Evolutionary conservation across 345 rosid species (phyloP), one percentile per base, ranked within the genome.

Genomic region (Fremontodendron californicum): DNA sequence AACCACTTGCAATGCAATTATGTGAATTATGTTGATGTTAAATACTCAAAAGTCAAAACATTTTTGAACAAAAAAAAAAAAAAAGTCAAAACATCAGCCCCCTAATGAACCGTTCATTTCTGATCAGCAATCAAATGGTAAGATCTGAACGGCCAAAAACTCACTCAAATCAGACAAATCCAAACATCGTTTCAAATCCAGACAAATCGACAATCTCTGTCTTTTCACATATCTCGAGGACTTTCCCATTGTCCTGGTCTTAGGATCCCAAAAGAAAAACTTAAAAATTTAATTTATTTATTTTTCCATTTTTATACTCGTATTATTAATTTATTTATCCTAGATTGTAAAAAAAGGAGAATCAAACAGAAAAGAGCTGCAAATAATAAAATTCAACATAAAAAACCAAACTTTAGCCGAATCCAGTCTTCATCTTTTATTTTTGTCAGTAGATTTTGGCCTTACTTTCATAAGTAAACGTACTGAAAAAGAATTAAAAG

Each of bases 151-250:
- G 77, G 57, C 4, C 13, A 5, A 29, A 29, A 75, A 25, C 29
- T 57, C 67, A 61, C 9, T 75, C 45, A 62, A 27, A 62, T 25
- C 11, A 16, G 39, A 27, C 37, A 27, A 25, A 31, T 29, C 60
- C 57, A 70, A 25, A 70, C 73, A 3, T 27, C 52, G 35, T 12
- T 73, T 39, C 3, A 54, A 54, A 29, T n/a, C 29, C 31, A 71
- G 90, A 89, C 91, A 89, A 82, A 83, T 86, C 77, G 87, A 91
- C 91, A 81, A 79, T 76, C 72, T 18, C 83, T 89, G 89, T 85
- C 81, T 78, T 29, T 62, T 62, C 75, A 71, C 85, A 43, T 79
- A 89, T 89, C 88, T 87, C 90, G 83, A 89, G 78, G 73, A 64
- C 18, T 76, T 69, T 75, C 88, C 76, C 57, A 27, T 18, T 78